Percentiles rank a stretch among this genome's conserved stretches.
Conservation (phyloP, 352 stramenopile species). For the Nothophytophthora sp. region DNA sequence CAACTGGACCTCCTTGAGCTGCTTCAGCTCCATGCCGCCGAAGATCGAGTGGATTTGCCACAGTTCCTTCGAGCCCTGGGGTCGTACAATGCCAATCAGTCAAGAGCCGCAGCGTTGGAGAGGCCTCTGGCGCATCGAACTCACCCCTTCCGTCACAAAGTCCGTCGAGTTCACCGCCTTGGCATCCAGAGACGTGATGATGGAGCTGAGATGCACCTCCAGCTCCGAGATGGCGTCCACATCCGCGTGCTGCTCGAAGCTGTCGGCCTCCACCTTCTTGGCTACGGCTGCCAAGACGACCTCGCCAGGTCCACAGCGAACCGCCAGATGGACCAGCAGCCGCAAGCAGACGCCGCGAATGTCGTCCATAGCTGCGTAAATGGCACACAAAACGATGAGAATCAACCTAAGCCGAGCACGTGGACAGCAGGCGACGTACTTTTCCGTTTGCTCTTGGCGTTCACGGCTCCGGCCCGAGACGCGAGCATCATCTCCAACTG, state of each 20-base stretch:
- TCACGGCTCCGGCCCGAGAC: slow-evolving; percentile 15
- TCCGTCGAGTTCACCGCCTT: slow-evolving; percentile 17
- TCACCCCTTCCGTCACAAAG: slow-evolving; percentile 37
- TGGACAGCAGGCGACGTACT: slow-evolving; percentile 9
- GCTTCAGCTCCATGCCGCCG: slow-evolving; percentile 45
- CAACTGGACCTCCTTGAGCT: slow-evolving; percentile 42
- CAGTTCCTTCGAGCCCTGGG: slow-evolving; percentile 21
- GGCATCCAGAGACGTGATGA: slow-evolving; percentile 30
- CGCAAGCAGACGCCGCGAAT: slow-evolving; percentile 50
- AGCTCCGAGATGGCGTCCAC: slow-evolving; percentile 58
- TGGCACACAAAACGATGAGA: background rate
- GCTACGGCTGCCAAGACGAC: slow-evolving; percentile 35
- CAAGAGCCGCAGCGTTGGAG: background rate
- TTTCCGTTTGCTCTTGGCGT: slow-evolving; percentile 36
- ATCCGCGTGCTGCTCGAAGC: slow-evolving; percentile 26
- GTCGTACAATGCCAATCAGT: no score
- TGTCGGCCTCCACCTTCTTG: slow-evolving; percentile 31
- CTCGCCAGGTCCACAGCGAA: slow-evolving; percentile 37
- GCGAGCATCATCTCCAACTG: slow-evolving; percentile 58
- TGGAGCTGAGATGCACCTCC: slow-evolving; percentile 43
- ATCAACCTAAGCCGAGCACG: no score
- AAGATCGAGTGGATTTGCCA: slow-evolving; percentile 49
- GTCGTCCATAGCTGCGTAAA: slow-evolving; percentile 36
- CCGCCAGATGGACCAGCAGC: slow-evolving; percentile 47
- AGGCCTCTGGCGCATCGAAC: background rate